phyloP scores from a whole-genome alignment of 805 yeast genomes.

The Candida vartiovaarae region DNA sequence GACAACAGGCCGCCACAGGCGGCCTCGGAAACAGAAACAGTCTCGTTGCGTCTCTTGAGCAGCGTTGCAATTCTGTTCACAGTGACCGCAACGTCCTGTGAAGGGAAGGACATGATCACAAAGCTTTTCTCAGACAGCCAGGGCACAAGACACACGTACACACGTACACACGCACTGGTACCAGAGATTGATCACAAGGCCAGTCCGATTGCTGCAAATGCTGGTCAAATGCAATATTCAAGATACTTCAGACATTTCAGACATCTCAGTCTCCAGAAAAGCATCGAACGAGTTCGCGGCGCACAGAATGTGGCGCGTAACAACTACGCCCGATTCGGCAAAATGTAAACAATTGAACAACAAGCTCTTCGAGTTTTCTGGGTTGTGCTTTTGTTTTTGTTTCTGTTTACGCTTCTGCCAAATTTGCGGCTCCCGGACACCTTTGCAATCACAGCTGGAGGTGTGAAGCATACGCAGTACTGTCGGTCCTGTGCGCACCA shows the following conservation, averaged over 20 bases:
- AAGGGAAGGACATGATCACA: constrained; percentile 41
- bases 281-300: no score
- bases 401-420: no score
- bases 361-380: no score
- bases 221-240: no score
- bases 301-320: no score
- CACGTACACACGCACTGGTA: no score
- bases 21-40: constrained; percentile 77
- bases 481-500: constrained; percentile 16
- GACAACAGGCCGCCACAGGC: constrained; percentile 87
- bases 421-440: not conserved
- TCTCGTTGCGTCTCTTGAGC: constrained; percentile 46
- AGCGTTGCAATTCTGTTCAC: constrained; percentile 54
- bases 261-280: no score
- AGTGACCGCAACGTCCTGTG: constrained; percentile 40
- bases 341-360: not conserved
- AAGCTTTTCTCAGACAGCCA: no score
- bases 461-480: not conserved
- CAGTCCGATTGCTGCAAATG: no score
- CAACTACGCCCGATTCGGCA: not conserved
- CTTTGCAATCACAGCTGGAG: not conserved
- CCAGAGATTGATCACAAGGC: no score
- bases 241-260: no score
- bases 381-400: not conserved
- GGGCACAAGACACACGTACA: no score